Base-by-base conservation (phyloP, 176 grass and related monocot species). In the Rhynchospora pubera region DNA sequence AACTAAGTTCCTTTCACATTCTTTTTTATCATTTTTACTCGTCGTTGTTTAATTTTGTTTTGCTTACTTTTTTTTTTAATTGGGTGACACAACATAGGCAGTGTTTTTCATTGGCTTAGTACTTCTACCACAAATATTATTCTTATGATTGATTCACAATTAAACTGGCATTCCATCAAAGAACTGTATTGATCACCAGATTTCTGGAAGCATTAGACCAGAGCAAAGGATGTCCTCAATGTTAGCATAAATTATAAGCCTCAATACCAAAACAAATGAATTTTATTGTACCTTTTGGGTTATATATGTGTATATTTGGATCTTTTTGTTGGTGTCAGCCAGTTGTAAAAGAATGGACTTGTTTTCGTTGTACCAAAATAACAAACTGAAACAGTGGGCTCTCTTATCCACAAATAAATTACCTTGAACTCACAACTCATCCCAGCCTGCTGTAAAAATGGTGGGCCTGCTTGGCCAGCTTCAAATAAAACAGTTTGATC, bases 391-490 rank as follows among this genome's bases (percentile, higher is more conserved):
- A 75, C 12, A 53, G 23, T 15, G 19, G 71, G 11, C 46, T 53
- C 12, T 51, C 12, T 51, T 44, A 43, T 69, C 34, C 16, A 70
- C 8, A 62, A 43, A 42, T 64, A 87, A 64, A 66, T 77, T 91
- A 99, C 92, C 92, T 95, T 93, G 67, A 95, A 99, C 82, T 93
- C 92, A 75, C 87, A 93, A 77, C 50, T 87, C 78, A 91, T 85
- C 75, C 89, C 89, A 7, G 53, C 89, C 13, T 84, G 87, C 85
- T 86, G 88, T 56, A 98, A 86, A 90, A 98, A 98, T 51, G 96
- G 89, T 10, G 84, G 90, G 72, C 87, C 92, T 13, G 87, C 90
- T 83, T 95, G 92, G 57, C 96, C 96, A 60, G 90, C 91, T 83
- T 95, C 96, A 79, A 93, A 93, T 69, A 89, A 81, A 28, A 99